Base-by-base conservation (phyloP, 495 filamentous ascomycete species). In the Echria macrotheca region DNA sequence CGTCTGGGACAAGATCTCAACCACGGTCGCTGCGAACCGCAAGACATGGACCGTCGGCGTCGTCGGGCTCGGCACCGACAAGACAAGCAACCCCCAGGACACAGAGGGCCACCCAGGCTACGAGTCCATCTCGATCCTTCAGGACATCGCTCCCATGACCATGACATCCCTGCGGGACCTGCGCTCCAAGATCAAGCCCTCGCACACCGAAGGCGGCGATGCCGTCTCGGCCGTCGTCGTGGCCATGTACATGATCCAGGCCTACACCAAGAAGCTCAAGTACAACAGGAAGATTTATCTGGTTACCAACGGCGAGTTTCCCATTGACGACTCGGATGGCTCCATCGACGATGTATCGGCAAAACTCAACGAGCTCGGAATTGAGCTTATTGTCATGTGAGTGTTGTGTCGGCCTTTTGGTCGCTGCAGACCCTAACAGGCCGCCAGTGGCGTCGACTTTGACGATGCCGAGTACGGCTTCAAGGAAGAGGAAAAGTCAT, bases 1-100 rank as follows among this genome's bases (percentile, higher is more conserved):
- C 74, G 80, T 99, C 40, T 99, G 93, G 93, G 93, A 96, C 66
- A 89, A 83, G 57, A 94, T 97, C 56, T 87, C 87, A 1, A 81
- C 77, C 17, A 95, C 87, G 8, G 82, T 98, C 49, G 76, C 83
- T 11, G 87, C 85, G 19, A 85, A 81, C 23, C 82, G 91, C 39
- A 95, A 94, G 64, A 95, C 86, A 5, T 81, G 83, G 51, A 80
- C 74, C 5, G 60, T 91, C 18, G 90, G 88, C 7, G 87, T 96
- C 9, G 63, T 99, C 47, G 93, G 87, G 8, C 69, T 96, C 17
- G 78, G 86, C 22, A 91, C 91, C 42, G 82, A 94, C 66, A 83
- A 75, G 15, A 91, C 91, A 0, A 55, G 76, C 28, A 89, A 95
- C 55, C 75, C 80, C 1, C 73, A 88, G 25, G 64, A 72, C 21